phyloP scores from a whole-genome alignment of 768 basidiomycete genomes.

The Russula sp. region DNA sequence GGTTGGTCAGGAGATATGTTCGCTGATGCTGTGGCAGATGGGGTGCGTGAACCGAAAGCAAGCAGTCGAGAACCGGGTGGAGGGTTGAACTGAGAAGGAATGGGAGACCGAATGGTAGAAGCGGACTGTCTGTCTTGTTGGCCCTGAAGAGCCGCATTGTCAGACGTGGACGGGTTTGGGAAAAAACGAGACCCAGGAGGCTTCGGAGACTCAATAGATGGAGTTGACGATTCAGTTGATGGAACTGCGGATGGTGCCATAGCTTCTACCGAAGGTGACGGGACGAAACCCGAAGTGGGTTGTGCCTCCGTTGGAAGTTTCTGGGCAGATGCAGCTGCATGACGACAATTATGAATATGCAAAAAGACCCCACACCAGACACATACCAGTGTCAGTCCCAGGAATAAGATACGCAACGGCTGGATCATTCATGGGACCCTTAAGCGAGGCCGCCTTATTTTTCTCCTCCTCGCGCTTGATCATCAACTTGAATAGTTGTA shows the following conservation, averaged over 20 bases:
- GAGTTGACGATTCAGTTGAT: slow-evolving; percentile 27
- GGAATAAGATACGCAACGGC: slow-evolving; percentile 19
- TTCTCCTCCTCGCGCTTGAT: slow-evolving; percentile 75
- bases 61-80: slow-evolving; percentile 46
- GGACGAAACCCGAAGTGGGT: slow-evolving; percentile 4
- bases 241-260: slow-evolving; percentile 9
- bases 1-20: slow-evolving; percentile 23
- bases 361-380: background rate
- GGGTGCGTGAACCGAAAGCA: slow-evolving; percentile 39
- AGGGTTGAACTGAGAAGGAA: slow-evolving; percentile 40
- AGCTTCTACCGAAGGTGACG: slow-evolving; percentile 15
- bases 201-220: slow-evolving; percentile 28
- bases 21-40: slow-evolving; percentile 28
- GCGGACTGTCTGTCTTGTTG: slow-evolving; percentile 21
- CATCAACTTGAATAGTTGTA: slow-evolving; percentile 76
- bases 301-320: slow-evolving; percentile 13
- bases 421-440: slow-evolving; percentile 11
- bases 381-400: slow-evolving; percentile 26
- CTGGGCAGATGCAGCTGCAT: slow-evolving; percentile 11
- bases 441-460: slow-evolving; percentile 37
- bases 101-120: slow-evolving; percentile 31
- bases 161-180: slow-evolving; percentile 34
- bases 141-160: slow-evolving; percentile 18
- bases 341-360: slow-evolving; percentile 3
- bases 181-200: slow-evolving; percentile 40